Evolutionary conservation across 371 early-diverging fungal species (phyloP).

Genomic region (Lichtheimia corymbifera): DNA sequence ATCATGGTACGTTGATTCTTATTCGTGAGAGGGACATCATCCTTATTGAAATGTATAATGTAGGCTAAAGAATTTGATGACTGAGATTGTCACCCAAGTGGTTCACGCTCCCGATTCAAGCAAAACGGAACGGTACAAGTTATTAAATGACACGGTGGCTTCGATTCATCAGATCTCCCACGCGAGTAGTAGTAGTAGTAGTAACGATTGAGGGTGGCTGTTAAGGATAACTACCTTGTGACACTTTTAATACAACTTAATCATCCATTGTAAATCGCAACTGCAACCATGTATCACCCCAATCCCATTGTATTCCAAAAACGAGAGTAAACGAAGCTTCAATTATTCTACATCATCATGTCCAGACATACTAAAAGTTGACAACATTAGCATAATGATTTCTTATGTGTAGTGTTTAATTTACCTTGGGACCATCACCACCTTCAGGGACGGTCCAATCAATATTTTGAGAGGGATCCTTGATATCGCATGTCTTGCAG

Average conservation of each 20-base stretch:
- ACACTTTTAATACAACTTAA: too few relatives aligned
- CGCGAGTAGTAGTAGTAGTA: too few relatives aligned
- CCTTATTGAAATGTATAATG: background rate
- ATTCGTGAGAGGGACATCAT: background rate
- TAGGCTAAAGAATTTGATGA: background rate
- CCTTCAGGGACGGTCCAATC: constrained; percentile 99
- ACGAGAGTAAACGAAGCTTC: too few relatives aligned
- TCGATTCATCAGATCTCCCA: too few relatives aligned
- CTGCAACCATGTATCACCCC: too few relatives aligned
- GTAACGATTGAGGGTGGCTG: too few relatives aligned
- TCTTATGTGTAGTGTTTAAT: background rate
- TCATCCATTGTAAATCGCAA: too few relatives aligned
- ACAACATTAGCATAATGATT: too few relatives aligned
- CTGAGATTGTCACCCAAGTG: background rate
- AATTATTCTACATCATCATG: too few relatives aligned
- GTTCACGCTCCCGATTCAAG: background rate
- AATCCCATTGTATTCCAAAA: too few relatives aligned
- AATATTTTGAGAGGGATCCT: constrained; percentile 98
- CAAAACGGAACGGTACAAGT: background rate
- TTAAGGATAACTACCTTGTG: too few relatives aligned
- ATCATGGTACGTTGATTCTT: background rate
- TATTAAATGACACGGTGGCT: background rate
- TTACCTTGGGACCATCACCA: constrained; percentile 85
- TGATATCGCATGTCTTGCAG: constrained; percentile 99
- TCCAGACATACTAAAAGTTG: too few relatives aligned